Base-by-base conservation (phyloP, 2,329 filamentous ascomycete species). In the Furcasterigmium furcatum region DNA sequence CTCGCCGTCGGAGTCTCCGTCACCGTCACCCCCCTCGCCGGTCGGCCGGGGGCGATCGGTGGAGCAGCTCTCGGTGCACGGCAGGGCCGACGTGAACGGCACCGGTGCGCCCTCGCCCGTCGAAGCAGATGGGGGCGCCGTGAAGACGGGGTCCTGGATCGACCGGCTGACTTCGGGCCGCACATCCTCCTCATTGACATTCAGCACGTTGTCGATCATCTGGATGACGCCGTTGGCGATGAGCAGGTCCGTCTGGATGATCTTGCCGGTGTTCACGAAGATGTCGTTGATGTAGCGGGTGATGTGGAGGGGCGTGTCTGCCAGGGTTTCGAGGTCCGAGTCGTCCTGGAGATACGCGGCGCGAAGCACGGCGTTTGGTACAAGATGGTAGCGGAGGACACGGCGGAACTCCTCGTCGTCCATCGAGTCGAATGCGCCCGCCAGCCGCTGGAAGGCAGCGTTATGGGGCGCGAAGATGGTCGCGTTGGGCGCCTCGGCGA, bases 181-280 rank as follows among this genome's bases (percentile, higher is more conserved):
- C 14, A 32, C 42, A 18, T 41, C 39, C 9, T 30, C 41, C 2
- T 44, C 43, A n/a, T 51, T 38, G 24, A 47, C 48, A 54, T 73
- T 76, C 20, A 78, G 63, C 9, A 77, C 71, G 45, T 66, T 69
- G 57, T 83, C 79, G 41, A 82, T 69, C 30, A 82, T 65, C 57
- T 83, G 80, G 10, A 81, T 59, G 32, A 82, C 75, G 36, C 79
- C 79, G 55, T 82, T 82, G 48, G 74, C 71, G 36, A 79, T 60
- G n/a, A 83, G 63, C 29, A 79, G 69, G 52, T 82, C 74, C 1
- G 73, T 64, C 49, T 69, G 64, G 19, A 76, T 61, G 24, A 83
- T 64, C 52, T 72, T 68, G 7, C 77, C 77, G 19, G 70, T 67
- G 63, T 80, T 76, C 54, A 77, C 62, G 50, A 67, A 77, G 55